Base-by-base conservation (phyloP, 106 monocot species). In the Platanthera zijinensis region DNA sequence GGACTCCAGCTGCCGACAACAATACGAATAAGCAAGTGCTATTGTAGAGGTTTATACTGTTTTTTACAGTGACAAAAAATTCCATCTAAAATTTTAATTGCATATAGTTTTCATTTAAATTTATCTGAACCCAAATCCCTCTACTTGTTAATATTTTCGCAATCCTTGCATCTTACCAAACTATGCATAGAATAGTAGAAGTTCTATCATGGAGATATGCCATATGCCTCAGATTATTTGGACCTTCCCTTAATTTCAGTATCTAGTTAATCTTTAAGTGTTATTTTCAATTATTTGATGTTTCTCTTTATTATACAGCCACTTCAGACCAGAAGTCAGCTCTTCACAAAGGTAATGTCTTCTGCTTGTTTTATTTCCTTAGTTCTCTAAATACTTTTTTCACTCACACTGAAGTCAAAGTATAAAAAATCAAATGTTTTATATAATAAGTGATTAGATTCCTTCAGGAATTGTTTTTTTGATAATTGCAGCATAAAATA, bases 241-340 rank as follows among this genome's bases (percentile, higher is more conserved):
- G 28, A 61, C 30, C 32, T 12, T 66, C 11, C 6, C 32, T 32
- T 66, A 12, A 30, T 32, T 66, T 66, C 4, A 28, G 25, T 66
- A 10, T 30, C 28, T 66, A 30, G 9, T 66, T 11, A 32, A 66
- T 61, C n/a, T 7, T 61, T 19, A 61, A 19, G 6, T 14, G 13
- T 61, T 61, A 19, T 32, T 66, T 32, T 66, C 32, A 66, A 66
- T 66, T 5, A 13, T 66, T 66, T 32, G 5, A 32, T 48, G 51
- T 11, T 74, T 49, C 48, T 73, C 62, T 62, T 69, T 82, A 52
- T 53, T 54, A 85, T 81, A 72, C 72, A 88, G 88, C 86, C 91
- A 7, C 84, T 91, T 74, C 77, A 51, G 51, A 91, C 84, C 18
- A 86, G 91, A 72, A 91, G 80, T 72, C 78, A 72, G 62, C 57